phyloP scores from a whole-genome alignment of 2,329 filamentous ascomycete genomes.

The Ophiostoma montium region DNA sequence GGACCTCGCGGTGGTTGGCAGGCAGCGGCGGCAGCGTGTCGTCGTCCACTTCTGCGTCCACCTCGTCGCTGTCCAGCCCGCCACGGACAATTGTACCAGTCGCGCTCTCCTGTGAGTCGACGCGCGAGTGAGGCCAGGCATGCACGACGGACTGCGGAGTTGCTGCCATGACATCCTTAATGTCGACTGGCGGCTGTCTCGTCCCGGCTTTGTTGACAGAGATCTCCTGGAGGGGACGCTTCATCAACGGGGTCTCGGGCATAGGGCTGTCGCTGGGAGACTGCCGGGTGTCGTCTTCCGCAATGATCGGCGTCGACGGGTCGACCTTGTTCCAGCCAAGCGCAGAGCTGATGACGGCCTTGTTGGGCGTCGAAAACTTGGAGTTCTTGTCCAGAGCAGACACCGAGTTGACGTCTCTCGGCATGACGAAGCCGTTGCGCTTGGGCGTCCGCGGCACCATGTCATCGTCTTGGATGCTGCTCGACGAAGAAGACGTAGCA shows the following conservation, averaged over 20 bases:
- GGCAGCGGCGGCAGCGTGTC: constrained; percentile 56
- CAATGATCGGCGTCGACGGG: constrained; percentile 33
- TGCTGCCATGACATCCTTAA: background rate
- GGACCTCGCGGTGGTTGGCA: constrained; percentile 66
- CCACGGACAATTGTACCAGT: constrained; percentile 28
- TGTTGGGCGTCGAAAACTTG: constrained; percentile 25
- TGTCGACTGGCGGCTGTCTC: background rate
- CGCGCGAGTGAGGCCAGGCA: constrained; percentile 17
- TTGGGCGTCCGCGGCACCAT: constrained; percentile 29
- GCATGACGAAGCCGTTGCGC: constrained; percentile 42
- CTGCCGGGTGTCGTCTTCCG: constrained; percentile 50
- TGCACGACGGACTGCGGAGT: background rate
- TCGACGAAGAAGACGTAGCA: constrained; percentile 16
- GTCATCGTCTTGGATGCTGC: constrained; percentile 15
- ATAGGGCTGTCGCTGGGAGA: constrained; percentile 28
- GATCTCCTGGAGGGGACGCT: constrained; percentile 46
- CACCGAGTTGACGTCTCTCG: constrained; percentile 25
- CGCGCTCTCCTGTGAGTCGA: constrained; percentile 35
- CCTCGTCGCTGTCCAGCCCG: constrained; percentile 24
- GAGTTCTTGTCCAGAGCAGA: background rate
- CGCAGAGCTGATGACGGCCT: constrained; percentile 27
- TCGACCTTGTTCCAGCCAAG: constrained; percentile 31
- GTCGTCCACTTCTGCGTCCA: constrained; percentile 34
- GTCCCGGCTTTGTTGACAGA: constrained; percentile 38
- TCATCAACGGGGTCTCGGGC: constrained; percentile 38